A percentile compares a stretch with the other conserved stretches of the same genome.
Evolutionary conservation across 768 basidiomycete species (phyloP).

Genomic region (Fomitopsis serialis): DNA sequence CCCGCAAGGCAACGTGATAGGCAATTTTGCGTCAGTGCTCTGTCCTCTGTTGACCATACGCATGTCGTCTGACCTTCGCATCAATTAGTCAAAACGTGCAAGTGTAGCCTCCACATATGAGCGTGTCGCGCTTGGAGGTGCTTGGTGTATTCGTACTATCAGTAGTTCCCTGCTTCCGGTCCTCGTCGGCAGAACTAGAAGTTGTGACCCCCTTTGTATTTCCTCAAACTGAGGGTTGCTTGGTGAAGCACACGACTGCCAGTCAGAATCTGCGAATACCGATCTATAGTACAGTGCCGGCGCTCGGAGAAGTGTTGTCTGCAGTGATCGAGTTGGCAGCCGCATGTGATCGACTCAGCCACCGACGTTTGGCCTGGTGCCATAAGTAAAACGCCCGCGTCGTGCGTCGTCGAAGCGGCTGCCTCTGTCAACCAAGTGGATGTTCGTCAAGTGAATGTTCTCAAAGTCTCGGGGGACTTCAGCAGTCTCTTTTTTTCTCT

Average conservation of each 20-base stretch:
- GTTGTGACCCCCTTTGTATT: too few relatives aligned
- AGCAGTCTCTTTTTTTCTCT: conserved; percentile 50
- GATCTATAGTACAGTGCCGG: neutral
- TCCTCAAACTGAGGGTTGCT: too few relatives aligned
- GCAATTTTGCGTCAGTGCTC: conserved; percentile 50
- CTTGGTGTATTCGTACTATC: too few relatives aligned
- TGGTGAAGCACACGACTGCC: too few relatives aligned
- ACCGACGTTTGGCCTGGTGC: neutral
- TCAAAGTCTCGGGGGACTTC: conserved; percentile 32
- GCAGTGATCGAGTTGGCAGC: neutral
- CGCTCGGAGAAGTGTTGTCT: too few relatives aligned
- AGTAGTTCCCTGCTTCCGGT: neutral
- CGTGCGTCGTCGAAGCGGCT: too few relatives aligned
- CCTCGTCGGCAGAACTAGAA: too few relatives aligned
- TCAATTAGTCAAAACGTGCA: conserved; percentile 25
- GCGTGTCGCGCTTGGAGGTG: neutral
- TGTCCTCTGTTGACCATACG: neutral
- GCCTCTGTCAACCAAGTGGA: neutral
- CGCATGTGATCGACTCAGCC: neutral
- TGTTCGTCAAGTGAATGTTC: conserved; percentile 9
- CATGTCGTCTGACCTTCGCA: neutral
- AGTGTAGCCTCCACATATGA: conserved; percentile 5
- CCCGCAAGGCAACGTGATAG: conserved; percentile 58
- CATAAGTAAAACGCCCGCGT: too few relatives aligned
- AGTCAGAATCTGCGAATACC: too few relatives aligned